Evolutionary conservation across 345 rosid species (phyloP).

Genomic region (Euphorbia pulcherrima): DNA sequence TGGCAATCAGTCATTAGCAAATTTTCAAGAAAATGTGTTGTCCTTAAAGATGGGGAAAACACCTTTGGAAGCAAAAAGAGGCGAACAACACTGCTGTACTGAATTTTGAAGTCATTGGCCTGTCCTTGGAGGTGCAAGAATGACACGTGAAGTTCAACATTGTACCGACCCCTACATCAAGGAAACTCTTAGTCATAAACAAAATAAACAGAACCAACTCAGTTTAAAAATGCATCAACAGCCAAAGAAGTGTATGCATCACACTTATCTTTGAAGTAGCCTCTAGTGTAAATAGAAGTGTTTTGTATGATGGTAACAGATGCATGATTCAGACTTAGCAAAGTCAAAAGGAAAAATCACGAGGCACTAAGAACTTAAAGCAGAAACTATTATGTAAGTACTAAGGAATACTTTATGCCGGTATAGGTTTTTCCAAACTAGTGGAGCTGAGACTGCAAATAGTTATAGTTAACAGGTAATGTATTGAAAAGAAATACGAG

Average conservation of each 20-base stretch:
- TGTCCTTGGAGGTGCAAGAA: constrained; percentile 90
- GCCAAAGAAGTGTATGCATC: constrained; percentile 2
- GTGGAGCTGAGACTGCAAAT: neutral
- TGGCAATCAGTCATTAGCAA: neutral
- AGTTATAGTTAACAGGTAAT: neutral
- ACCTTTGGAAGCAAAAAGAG: constrained; percentile 97
- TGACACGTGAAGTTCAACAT: constrained; percentile 90
- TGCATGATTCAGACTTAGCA: neutral
- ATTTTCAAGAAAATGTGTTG: neutral
- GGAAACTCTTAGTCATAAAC: neutral
- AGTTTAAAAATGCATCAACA: neutral
- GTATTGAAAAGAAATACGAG: neutral
- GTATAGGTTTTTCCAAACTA: neutral
- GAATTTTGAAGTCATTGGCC: constrained; percentile 98
- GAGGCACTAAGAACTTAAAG: neutral
- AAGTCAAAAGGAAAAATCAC: neutral
- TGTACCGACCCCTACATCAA: constrained; percentile 86
- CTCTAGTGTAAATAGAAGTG: neutral
- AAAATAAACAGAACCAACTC: neutral
- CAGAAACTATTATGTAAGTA: neutral
- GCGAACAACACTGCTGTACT: constrained; percentile 95
- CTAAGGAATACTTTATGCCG: too few species aligned
- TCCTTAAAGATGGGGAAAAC: neutral
- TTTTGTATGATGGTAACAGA: neutral
- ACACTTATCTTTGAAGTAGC: neutral